Conservation (phyloP, 2,329 filamentous ascomycete genomes). For the Pseudodiploospora longispora region DNA sequence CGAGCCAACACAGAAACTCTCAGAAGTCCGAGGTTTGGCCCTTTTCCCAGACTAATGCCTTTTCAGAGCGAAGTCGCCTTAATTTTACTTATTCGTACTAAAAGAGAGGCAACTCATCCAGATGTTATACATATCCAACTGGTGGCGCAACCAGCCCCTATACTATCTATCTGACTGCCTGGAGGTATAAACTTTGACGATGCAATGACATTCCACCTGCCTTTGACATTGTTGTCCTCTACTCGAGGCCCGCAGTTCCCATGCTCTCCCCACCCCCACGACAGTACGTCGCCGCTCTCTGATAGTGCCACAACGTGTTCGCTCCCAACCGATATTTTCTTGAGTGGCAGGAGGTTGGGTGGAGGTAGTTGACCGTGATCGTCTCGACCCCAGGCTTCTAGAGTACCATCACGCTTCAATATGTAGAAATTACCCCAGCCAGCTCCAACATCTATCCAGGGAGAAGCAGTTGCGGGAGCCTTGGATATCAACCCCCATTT, state of each 20-base stretch:
- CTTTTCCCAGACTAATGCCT: slow-evolving; percentile 30
- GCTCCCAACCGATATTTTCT: slow-evolving; percentile 70
- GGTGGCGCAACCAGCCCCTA: slow-evolving; percentile 86
- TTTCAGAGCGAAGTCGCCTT: background rate
- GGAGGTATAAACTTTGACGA: slow-evolving; percentile 46
- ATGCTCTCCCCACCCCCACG: slow-evolving; percentile 97
- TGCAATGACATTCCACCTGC: slow-evolving; percentile 58
- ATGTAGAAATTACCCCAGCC: slow-evolving; percentile 80
- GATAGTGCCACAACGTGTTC: slow-evolving; percentile 79
- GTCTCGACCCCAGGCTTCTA: slow-evolving; percentile 73
- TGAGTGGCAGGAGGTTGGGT: slow-evolving; percentile 46
- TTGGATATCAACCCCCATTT: slow-evolving; percentile 59
- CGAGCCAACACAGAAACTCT: slow-evolving; percentile 67
- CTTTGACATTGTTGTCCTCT: slow-evolving; percentile 58
- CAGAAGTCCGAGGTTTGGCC: slow-evolving; percentile 49
- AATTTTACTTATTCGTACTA: background rate
- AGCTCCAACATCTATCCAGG: slow-evolving; percentile 63
- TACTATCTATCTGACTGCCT: slow-evolving; percentile 43
- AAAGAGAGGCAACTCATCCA: slow-evolving; percentile 3
- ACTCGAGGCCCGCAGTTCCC: slow-evolving; percentile 80
- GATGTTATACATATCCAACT: slow-evolving; percentile 60
- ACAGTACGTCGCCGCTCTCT: slow-evolving; percentile 55
- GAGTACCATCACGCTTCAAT: slow-evolving; percentile 48
- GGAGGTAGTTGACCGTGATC: slow-evolving; percentile 78
- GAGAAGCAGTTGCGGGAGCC: slow-evolving; percentile 43